These are phyloP conservation scores for Colletotrichum trifolii DNA, from an alignment of 2,329 filamentous ascomycete species.

Conservation along the genomic window DNA sequence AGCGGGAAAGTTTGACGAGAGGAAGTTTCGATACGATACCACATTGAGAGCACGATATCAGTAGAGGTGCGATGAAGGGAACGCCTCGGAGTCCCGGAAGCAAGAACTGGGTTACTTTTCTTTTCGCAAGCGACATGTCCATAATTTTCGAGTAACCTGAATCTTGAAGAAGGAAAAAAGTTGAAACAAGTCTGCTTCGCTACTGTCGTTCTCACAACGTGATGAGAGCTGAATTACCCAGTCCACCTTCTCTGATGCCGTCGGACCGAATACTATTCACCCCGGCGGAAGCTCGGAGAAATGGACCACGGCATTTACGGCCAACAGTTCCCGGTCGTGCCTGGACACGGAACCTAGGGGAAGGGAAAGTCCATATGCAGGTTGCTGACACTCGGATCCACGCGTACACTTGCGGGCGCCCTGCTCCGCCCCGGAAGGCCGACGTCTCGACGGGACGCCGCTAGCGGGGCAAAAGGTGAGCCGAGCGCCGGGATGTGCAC, in stretches of 20 bases:
- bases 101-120: constrained; percentile 15
- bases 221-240: not conserved
- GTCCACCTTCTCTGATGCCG: too few species aligned
- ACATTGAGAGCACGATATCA: constrained; percentile 4
- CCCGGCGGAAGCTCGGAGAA: too few species aligned
- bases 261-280: too few species aligned
- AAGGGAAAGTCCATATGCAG: not conserved
- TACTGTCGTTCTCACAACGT: not conserved
- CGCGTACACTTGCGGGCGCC: not conserved
- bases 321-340: too few species aligned
- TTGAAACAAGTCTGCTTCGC: not conserved
- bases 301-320: too few species aligned
- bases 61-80: not conserved
- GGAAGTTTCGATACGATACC: constrained; percentile 27
- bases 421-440: not conserved
- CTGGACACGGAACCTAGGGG: too few species aligned
- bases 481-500: too few species aligned
- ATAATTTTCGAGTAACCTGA: not conserved
- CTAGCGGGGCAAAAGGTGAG: too few species aligned
- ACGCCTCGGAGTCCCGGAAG: constrained; percentile 8
- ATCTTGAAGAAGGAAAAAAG: constrained; percentile 11
- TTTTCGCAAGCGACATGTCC: constrained; percentile 21
- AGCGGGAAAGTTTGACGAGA: not conserved
- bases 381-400: constrained; percentile 24
- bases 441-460: not conserved